Conservation (phyloP, 805 yeast species). For the Zygoascus flipseniorum region DNA sequence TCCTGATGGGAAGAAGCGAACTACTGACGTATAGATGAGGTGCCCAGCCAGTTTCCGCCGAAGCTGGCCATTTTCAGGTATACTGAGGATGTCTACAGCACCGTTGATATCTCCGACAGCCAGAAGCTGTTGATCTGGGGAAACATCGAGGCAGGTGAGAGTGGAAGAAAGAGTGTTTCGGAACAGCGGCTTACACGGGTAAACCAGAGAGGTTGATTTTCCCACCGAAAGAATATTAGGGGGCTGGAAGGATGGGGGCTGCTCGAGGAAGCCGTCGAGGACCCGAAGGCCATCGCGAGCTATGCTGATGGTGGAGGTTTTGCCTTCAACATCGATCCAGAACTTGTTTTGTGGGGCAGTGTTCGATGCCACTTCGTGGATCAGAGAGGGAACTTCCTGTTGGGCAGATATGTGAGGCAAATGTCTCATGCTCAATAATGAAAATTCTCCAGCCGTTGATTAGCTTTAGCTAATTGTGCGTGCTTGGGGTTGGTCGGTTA, state of each 20-base stretch:
- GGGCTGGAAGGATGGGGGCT: conserved; percentile 1
- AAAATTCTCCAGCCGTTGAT: too few relatives aligned
- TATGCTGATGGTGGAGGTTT: not conserved
- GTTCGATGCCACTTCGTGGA: not conserved
- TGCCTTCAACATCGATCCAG: conserved; percentile 7
- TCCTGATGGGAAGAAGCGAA: conserved; percentile 54
- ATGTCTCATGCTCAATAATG: too few relatives aligned
- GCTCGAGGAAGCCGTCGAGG: conserved; percentile 7
- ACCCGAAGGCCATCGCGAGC: conserved; percentile 4
- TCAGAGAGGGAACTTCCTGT: not conserved
- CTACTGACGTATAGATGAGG: conserved; percentile 34
- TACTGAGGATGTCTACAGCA: conserved; percentile 20
- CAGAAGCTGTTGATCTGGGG: conserved; percentile 23
- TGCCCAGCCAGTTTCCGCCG: conserved; percentile 39
- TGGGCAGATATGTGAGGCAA: not conserved
- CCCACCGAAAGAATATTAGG: conserved; percentile 10
- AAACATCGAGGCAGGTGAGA: conserved; percentile 31
- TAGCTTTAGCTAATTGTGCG: too few relatives aligned
- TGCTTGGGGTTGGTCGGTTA: too few relatives aligned
- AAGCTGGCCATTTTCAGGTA: conserved; percentile 11
- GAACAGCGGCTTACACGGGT: not conserved
- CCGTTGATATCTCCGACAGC: conserved; percentile 33
- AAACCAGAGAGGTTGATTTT: conserved; percentile 6
- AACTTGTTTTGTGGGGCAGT: not conserved
- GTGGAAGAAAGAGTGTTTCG: conserved; percentile 3